Evolutionary conservation across 179 eudicot species (phyloP).

Genomic region (Actinidia chinensis): DNA sequence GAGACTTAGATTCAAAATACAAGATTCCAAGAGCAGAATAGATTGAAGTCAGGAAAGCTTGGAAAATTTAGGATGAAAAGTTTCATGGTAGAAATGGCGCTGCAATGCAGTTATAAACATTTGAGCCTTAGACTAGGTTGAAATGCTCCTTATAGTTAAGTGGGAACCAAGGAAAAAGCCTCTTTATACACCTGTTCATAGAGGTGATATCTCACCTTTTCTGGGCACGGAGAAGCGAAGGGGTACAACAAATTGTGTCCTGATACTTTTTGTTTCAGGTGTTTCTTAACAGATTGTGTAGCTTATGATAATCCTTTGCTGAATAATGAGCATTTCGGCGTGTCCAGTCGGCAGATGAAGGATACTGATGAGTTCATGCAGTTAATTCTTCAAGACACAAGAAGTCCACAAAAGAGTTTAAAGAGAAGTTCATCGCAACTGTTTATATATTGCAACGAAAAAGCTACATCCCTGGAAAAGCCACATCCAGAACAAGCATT

Average conservation of each 20-base stretch:
- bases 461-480: no score
- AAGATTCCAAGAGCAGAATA: conserved; percentile 66
- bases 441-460: no score
- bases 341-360: neutral
- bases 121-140: conserved; percentile 11
- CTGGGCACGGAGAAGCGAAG: neutral
- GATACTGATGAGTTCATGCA: neutral
- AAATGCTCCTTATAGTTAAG: neutral
- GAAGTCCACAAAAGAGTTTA: no score
- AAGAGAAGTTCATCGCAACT: no score
- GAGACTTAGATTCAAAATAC: conserved; percentile 65
- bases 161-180: no score
- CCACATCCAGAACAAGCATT: no score
- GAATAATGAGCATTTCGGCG: neutral
- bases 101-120: conserved; percentile 12
- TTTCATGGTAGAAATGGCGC: conserved; percentile 22
- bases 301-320: neutral
- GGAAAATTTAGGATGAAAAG: conserved; percentile 61
- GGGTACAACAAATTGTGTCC: no score
- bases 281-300: neutral
- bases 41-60: conserved; percentile 64
- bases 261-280: neutral
- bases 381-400: neutral
- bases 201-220: neutral
- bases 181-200: neutral